Evolutionary conservation across 768 basidiomycete species (phyloP).

Genomic region (Daedaleopsis sinensis): DNA sequence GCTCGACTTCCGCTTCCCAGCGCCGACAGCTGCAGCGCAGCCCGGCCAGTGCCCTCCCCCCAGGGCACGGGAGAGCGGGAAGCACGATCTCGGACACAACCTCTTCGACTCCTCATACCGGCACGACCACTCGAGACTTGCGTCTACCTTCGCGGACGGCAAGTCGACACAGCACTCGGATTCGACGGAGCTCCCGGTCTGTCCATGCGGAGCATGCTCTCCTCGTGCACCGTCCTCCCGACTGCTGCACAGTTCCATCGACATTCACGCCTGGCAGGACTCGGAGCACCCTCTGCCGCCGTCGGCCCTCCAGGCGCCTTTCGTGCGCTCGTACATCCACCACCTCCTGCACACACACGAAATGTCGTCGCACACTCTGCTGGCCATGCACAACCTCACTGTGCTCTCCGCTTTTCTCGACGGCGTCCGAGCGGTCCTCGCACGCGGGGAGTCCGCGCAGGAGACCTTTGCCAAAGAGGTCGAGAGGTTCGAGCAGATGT

Average conservation of each 20-base stretch:
- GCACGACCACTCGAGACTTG: conserved; percentile 60
- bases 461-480: conserved; percentile 49
- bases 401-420: conserved; percentile 68
- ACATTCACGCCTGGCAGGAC: conserved; percentile 17
- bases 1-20: conserved; percentile 79
- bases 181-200: conserved; percentile 29
- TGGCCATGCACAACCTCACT: conserved; percentile 75
- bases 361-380: conserved; percentile 81
- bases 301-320: conserved; percentile 26
- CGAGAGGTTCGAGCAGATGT: conserved; percentile 48
- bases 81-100: conserved; percentile 67
- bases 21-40: not conserved
- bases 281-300: conserved; percentile 23
- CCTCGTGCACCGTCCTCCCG: conserved; percentile 40
- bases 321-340: conserved; percentile 72
- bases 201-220: conserved; percentile 61
- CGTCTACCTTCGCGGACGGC: conserved; percentile 42
- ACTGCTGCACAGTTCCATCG: conserved; percentile 50
- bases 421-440: conserved; percentile 49
- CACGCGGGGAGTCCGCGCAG: conserved; percentile 2
- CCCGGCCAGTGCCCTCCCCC: conserved; percentile 14
- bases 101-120: conserved; percentile 63
- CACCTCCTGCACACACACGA: conserved; percentile 89
- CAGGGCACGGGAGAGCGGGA: conserved; percentile 25
- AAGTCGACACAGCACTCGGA: conserved; percentile 1